A percentile compares a stretch with the other conserved stretches of the same genome.
Evolutionary conservation across 176 grass and related monocot genomes (phyloP).

Genomic region (Zoysia japonica): DNA sequence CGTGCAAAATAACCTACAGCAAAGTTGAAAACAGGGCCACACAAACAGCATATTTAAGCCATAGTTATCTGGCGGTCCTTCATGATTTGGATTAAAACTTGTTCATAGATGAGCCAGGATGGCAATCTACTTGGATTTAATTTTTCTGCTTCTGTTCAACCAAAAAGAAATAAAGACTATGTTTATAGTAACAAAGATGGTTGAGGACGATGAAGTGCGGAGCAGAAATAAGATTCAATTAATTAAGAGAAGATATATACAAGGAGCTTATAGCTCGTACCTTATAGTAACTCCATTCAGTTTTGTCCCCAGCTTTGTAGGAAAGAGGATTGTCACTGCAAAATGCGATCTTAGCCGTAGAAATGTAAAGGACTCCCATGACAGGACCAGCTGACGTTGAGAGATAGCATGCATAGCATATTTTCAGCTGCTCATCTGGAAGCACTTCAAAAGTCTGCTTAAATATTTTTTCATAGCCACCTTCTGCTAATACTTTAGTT

Average conservation of each 20-base stretch:
- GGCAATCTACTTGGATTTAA: not conserved
- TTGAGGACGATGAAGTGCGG: conserved; percentile 12
- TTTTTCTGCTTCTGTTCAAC: not conserved
- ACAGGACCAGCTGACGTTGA: conserved; percentile 61
- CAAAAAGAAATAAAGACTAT: conserved; percentile 22
- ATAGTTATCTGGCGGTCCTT: not conserved
- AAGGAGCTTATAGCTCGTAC: too few species aligned
- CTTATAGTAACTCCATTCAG: conserved; percentile 50
- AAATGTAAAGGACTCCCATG: not conserved
- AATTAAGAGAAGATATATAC: conserved; percentile 22
- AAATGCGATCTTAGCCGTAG: too few species aligned
- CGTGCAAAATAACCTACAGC: not conserved
- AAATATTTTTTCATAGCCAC: conserved; percentile 93
- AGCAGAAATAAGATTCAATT: not conserved
- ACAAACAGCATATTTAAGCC: not conserved
- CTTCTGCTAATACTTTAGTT: conserved; percentile 91
- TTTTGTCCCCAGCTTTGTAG: too few species aligned
- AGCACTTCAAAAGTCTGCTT: conserved; percentile 75
- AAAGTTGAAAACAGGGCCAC: not conserved
- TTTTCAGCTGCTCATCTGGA: conserved; percentile 73
- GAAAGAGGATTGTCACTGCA: too few species aligned
- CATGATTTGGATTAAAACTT: not conserved
- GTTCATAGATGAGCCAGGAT: not conserved
- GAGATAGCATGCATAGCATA: conserved; percentile 82
- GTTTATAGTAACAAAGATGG: not conserved